Base-by-base conservation (phyloP, 1,284 basidiomycete genomes). In the Malassezia pachydermatis region DNA sequence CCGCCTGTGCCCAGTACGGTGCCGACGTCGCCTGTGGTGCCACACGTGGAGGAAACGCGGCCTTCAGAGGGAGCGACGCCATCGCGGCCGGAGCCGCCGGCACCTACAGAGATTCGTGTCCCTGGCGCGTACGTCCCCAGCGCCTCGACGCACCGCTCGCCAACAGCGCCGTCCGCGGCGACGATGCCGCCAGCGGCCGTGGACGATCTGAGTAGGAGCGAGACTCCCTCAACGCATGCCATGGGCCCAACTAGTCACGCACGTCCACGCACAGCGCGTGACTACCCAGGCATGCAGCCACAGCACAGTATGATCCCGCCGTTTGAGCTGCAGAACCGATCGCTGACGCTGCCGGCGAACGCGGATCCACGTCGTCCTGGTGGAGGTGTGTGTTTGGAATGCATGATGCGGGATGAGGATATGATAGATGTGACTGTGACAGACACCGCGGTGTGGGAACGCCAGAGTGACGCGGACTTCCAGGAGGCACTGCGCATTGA, bases 341-440 rank as follows among this genome's bases (percentile, higher is more conserved):
- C 66, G 9, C 60, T 67, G 34, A 67, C 64, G 3, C 51, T 69
- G 13, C 65, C 60, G 2, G 60, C 62, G 1, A 63, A 56, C 16
- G 66, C 62, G 33, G 67, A 70, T 37, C 64, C 61, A n/a, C 28
- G 35, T 9, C 38, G 41, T 17, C 49, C 38, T 8, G 37, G 25
- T n/a, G 28, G 25, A 2, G 34, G 34, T 16, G 77, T 96, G 35
- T 98, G 92, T 65, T 78, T 96, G 40, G 92, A 98, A 75, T 98
- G 92, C 72, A 87, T 94, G 65, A 98, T 98, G 92, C 83, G 92
- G 35, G 92, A 98, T 75, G 83, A 92, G 67, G 92, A 98, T 70
- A 88, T 98, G 84, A 88, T 85, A 28, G 92, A 95, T 73, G 87
- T 98, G 23, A 79, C 84, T 68, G 92, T 95, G 19, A 79, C 82